Evolutionary conservation across 495 filamentous ascomycete genomes (phyloP).

Genomic region (Annulohypoxylon moriforme): DNA sequence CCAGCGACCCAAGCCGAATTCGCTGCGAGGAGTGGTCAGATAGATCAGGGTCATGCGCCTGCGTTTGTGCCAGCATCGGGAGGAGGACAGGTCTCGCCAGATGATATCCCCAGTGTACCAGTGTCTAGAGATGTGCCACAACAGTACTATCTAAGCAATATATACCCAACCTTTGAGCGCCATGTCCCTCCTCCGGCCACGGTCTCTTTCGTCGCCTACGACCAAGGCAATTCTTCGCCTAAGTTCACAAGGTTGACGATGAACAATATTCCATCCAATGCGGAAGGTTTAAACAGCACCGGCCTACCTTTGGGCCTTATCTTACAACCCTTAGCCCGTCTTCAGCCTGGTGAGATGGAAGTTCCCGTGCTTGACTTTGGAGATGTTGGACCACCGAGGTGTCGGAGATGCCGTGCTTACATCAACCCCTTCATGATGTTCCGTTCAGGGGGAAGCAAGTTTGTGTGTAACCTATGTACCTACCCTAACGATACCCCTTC

Average conservation of each 20-base stretch:
- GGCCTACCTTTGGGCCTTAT: conserved; percentile 87
- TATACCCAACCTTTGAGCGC: conserved; percentile 94
- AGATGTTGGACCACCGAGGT: conserved; percentile 89
- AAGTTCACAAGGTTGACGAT: conserved; percentile 91
- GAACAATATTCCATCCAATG: conserved; percentile 87
- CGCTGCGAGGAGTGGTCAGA: conserved; percentile 61
- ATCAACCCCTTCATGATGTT: conserved; percentile 99
- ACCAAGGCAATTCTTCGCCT: conserved; percentile 97
- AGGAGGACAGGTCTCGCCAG: conserved; percentile 85
- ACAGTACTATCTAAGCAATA: conserved; percentile 83
- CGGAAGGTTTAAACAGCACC: conserved; percentile 82
- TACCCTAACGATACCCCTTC: conserved; percentile 94
- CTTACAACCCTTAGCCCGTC: conserved; percentile 86
- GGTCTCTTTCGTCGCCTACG: conserved; percentile 90
- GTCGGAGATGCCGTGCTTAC: conserved; percentile 92
- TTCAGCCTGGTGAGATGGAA: conserved; percentile 85
- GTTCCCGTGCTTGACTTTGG: conserved; percentile 97
- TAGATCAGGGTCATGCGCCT: conserved; percentile 48
- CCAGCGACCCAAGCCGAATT: conserved; percentile 67
- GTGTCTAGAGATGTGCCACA: conserved; percentile 82
- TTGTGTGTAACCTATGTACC: conserved; percentile 98
- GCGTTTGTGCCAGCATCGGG: conserved; percentile 61
- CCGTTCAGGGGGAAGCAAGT: conserved; percentile 91
- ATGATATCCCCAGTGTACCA: conserved; percentile 94
- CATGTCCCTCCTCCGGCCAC: conserved; percentile 89